These are phyloP conservation scores for Saccharomyces hybrid DNA, from an alignment of 1,139 yeast genomes.

Conservation along the genomic window DNA sequence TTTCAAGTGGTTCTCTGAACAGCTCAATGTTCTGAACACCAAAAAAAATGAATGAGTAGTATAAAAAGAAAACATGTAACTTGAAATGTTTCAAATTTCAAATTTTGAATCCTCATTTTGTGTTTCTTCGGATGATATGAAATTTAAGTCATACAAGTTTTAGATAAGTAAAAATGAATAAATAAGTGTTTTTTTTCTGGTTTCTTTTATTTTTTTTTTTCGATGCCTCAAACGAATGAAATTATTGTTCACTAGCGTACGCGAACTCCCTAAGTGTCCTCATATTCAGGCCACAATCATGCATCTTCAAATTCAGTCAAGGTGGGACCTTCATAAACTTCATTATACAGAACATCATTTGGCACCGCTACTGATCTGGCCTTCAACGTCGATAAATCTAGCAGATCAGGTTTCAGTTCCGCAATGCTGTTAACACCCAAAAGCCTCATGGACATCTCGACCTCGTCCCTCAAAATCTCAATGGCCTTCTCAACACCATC, in stretches of 20 bases:
- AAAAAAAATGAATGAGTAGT: slow-evolving; percentile 14
- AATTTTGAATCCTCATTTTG: background rate
- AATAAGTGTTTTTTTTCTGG: too few relatives aligned
- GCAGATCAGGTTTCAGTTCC: slow-evolving; percentile 49
- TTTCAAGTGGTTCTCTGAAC: slow-evolving; percentile 24
- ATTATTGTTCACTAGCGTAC: too few relatives aligned
- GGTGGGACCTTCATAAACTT: slow-evolving; percentile 37
- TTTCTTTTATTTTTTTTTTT: too few relatives aligned
- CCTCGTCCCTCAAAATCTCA: slow-evolving; percentile 70
- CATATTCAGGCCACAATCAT: background rate
- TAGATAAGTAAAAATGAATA: too few relatives aligned
- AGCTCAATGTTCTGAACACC: slow-evolving; percentile 11
- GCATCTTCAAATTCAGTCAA: slow-evolving; percentile 8
- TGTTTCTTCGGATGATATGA: too few relatives aligned
- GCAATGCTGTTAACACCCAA: slow-evolving; percentile 65
- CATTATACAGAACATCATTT: slow-evolving; percentile 39
- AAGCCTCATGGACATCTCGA: slow-evolving; percentile 82
- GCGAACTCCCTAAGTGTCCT: too few relatives aligned
- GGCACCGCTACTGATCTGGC: slow-evolving; percentile 40
- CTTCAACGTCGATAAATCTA: slow-evolving; percentile 40
- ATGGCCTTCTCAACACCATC: slow-evolving; percentile 75
- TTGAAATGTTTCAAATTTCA: background rate
- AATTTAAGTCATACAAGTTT: too few relatives aligned
- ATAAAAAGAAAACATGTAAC: slow-evolving; percentile 1
- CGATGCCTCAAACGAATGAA: too few relatives aligned